Evolutionary conservation across 2,329 filamentous ascomycete genomes (phyloP).

Genomic region (Venturia aucupariae): DNA sequence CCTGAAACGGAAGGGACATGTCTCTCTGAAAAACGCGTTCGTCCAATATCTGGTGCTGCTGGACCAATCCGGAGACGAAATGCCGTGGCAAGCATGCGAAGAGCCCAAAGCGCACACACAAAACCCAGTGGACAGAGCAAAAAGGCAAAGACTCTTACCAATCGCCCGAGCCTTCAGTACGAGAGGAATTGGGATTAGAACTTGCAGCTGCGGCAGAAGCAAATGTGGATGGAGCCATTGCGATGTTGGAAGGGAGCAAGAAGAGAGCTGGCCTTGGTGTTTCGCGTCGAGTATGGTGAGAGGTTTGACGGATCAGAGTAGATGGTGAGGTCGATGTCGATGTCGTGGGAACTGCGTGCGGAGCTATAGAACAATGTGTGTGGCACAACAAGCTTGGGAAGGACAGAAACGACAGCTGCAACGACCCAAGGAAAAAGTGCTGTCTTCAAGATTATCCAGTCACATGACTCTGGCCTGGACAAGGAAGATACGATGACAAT

Average conservation of each 20-base stretch:
- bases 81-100: conserved; percentile 1
- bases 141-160: conserved; percentile 32
- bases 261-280: not conserved
- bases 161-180: conserved; percentile 35
- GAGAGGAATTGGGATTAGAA: conserved; percentile 32
- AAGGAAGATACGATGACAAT: not conserved
- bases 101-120: conserved; percentile 2
- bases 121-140: conserved; percentile 2
- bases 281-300: not conserved
- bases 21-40: conserved; percentile 1
- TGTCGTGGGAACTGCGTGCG: not conserved
- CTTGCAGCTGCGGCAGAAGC: conserved; percentile 40
- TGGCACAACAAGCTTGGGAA: not conserved
- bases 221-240: conserved; percentile 41
- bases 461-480: not conserved
- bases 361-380: conserved; percentile 1
- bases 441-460: not conserved
- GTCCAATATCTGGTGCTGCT: not conserved
- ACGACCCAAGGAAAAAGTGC: not conserved
- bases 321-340: not conserved
- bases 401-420: too few species aligned
- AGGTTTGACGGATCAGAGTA: not conserved
- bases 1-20: not conserved
- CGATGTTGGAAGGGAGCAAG: not conserved
- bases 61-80: conserved; percentile 5